phyloP scores from a whole-genome alignment of 2,329 filamentous ascomycete species.

The Taxawa tesnikishii region DNA sequence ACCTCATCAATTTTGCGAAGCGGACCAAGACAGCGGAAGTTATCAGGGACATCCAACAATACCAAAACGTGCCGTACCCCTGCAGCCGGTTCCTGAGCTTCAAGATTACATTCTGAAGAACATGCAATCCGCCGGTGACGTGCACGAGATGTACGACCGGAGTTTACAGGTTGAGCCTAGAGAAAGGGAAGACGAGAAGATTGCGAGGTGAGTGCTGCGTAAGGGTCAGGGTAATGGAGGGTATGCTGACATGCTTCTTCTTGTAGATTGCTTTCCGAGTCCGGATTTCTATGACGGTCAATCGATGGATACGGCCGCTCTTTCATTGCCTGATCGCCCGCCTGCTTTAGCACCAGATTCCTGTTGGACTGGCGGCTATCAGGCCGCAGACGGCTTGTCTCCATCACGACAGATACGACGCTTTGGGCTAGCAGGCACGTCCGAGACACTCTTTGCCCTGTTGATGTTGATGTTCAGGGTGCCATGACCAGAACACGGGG shows the following conservation, averaged over 20 bases:
- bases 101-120: constrained; percentile 96
- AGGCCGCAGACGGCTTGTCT: too few relatives aligned
- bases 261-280: constrained; percentile 39
- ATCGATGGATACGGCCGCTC: too few relatives aligned
- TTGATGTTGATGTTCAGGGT: too few relatives aligned
- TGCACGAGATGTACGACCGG: constrained; percentile 99
- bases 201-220: constrained; percentile 64
- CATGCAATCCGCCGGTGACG: constrained; percentile 88
- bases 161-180: constrained; percentile 86
- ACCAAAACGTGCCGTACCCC: constrained; percentile 92
- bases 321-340: too few relatives aligned
- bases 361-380: too few relatives aligned
- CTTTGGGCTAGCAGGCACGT: too few relatives aligned
- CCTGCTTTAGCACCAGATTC: too few relatives aligned
- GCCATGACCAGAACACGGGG: too few relatives aligned
- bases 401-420: too few relatives aligned
- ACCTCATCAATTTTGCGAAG: constrained; percentile 97
- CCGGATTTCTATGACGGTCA: constrained; percentile 36
- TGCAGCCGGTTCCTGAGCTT: constrained; percentile 80
- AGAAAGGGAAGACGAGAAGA: constrained; percentile 97
- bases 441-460: too few relatives aligned
- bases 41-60: constrained; percentile 96
- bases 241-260: constrained; percentile 12
- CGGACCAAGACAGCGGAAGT: constrained; percentile 96
- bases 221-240: background rate